These are phyloP conservation scores for Boechera retrofracta DNA, from an alignment of 345 rosid genomes.

Conservation along the genomic window DNA sequence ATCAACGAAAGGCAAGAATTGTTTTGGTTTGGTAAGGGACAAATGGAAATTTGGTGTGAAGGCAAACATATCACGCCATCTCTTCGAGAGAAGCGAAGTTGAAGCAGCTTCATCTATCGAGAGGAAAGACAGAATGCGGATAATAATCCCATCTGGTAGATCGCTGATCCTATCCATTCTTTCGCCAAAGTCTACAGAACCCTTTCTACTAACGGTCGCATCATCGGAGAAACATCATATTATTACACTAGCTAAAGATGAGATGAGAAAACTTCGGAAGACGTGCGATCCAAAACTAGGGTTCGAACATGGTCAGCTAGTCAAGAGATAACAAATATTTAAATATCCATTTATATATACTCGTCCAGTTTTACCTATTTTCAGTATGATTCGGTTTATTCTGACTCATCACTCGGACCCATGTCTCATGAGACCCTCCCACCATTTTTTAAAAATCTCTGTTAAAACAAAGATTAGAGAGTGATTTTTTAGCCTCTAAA, in stretches of 20 bases:
- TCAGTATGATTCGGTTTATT: not conserved
- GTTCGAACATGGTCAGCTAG: not conserved
- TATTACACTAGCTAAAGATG: not conserved
- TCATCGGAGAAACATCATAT: not conserved
- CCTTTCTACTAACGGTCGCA: not conserved
- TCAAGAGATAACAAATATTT: not conserved
- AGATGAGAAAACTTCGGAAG: not conserved
- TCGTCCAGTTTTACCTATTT: too few relatives aligned
- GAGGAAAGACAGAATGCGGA: conserved; percentile 3
- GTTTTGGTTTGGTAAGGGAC: not conserved
- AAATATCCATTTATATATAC: not conserved
- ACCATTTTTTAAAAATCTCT: too few relatives aligned
- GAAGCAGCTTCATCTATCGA: conserved; percentile 3
- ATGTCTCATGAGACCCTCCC: too few relatives aligned
- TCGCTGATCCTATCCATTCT: conserved; percentile 4
- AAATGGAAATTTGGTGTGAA: not conserved
- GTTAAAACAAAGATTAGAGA: too few relatives aligned
- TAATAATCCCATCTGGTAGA: conserved; percentile 5
- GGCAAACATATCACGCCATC: conserved; percentile 3
- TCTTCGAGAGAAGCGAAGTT: conserved; percentile 13
- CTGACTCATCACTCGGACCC: not conserved
- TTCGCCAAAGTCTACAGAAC: not conserved
- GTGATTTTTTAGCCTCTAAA: not conserved
- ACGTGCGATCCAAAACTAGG: not conserved
- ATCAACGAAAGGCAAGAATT: not conserved